Evolutionary conservation across 441 rosid genomes (phyloP).

Genomic region (Pelargonium australe): DNA sequence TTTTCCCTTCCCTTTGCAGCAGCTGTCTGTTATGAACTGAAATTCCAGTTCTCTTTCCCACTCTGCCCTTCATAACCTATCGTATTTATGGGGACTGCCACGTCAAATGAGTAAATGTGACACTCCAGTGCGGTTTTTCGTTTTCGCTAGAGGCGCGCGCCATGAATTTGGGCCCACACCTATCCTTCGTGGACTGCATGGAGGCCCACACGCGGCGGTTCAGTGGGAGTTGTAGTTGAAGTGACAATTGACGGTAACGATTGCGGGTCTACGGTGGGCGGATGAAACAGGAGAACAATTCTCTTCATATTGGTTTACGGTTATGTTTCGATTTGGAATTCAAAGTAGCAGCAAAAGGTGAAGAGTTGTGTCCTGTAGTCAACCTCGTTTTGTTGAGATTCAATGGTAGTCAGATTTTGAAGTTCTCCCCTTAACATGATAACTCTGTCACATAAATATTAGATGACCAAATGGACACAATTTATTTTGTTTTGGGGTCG

Average conservation of each 20-base stretch:
- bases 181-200: conserved; percentile 11
- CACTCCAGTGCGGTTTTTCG: conserved; percentile 31
- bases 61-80: conserved; percentile 21
- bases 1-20: conserved; percentile 28
- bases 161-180: conserved; percentile 16
- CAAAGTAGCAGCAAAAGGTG: background rate
- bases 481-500: too few relatives aligned
- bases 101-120: conserved; percentile 12
- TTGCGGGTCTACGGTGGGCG: conserved; percentile 3
- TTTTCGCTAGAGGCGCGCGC: conserved; percentile 21
- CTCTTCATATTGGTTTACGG: background rate
- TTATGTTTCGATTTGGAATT: background rate
- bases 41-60: conserved; percentile 20
- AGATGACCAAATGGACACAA: too few relatives aligned
- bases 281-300: background rate
- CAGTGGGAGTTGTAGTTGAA: too few relatives aligned
- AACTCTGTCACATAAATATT: too few relatives aligned
- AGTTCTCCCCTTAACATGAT: too few relatives aligned
- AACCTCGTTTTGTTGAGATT: too few relatives aligned
- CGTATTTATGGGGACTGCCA: conserved; percentile 29
- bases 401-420: too few relatives aligned
- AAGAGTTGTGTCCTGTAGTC: too few relatives aligned
- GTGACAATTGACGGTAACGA: conserved; percentile 4
- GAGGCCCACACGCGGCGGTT: conserved; percentile 17
- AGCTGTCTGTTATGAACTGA: conserved; percentile 85